phyloP scores from a whole-genome alignment of 495 filamentous ascomycete species.

The Rhizodiscina lignyota region DNA sequence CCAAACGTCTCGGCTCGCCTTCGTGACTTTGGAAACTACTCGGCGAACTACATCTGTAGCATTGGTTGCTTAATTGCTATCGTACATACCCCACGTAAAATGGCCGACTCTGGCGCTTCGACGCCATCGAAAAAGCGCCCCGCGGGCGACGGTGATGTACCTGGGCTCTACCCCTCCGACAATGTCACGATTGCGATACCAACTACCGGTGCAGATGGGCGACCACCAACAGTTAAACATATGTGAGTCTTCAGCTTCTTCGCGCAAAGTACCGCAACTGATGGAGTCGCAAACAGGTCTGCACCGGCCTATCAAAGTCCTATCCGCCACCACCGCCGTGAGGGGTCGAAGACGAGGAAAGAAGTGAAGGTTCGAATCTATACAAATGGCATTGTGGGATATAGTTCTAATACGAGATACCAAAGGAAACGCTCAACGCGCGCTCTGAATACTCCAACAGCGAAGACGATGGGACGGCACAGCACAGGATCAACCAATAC shows the following conservation, averaged over 20 bases:
- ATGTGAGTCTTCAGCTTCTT: conserved; percentile 11
- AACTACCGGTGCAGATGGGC: conserved; percentile 3
- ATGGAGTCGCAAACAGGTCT: conserved; percentile 11
- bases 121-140: too few relatives aligned
- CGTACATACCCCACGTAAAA: too few relatives aligned
- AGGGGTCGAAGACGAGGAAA: conserved; percentile 15
- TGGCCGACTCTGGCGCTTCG: too few relatives aligned
- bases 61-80: too few relatives aligned
- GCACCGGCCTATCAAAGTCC: conserved; percentile 22
- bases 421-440: conserved; percentile 84
- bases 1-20: too few relatives aligned
- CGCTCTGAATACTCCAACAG: conserved; percentile 73
- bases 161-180: conserved; percentile 10
- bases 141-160: too few relatives aligned
- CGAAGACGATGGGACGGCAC: conserved; percentile 59
- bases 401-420: conserved; percentile 1
- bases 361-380: conserved; percentile 17
- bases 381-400: neutral
- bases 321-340: conserved; percentile 22
- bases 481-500: conserved; percentile 88
- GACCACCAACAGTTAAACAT: conserved; percentile 18
- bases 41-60: too few relatives aligned
- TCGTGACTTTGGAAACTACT: too few relatives aligned
- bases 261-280: neutral
- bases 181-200: conserved; percentile 19